These are phyloP conservation scores for Neckera pumila DNA, from an alignment of 225 moss, liverwort and hornwort species.

Conservation along the genomic window DNA sequence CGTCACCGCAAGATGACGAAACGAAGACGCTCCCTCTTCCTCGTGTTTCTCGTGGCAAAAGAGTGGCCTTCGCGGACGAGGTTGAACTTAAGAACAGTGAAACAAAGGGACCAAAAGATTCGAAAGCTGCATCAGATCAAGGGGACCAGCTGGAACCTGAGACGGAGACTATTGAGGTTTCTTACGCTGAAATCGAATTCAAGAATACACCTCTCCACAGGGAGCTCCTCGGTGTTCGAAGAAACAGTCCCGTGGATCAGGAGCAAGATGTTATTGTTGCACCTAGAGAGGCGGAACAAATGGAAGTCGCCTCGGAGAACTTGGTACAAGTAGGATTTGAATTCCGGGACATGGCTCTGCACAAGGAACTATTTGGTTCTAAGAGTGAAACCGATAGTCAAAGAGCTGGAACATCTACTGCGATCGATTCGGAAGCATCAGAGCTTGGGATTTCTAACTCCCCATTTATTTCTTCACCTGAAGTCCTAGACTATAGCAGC, in stretches of 20 bases:
- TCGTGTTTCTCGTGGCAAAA: not conserved
- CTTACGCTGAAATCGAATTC: conserved; percentile 25
- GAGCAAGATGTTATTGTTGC: not conserved
- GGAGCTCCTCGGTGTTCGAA: conserved; percentile 22
- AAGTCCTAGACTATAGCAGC: not conserved
- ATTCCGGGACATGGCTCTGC: conserved; percentile 16
- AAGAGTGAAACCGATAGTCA: not conserved
- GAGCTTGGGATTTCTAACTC: not conserved
- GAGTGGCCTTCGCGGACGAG: conserved; percentile 2
- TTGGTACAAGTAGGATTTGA: not conserved
- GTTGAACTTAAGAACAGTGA: not conserved
- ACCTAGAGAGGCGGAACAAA: not conserved
- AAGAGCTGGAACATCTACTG: not conserved
- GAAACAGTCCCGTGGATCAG: not conserved
- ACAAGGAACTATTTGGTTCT: conserved; percentile 29
- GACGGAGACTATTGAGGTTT: not conserved
- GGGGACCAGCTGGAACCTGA: not conserved
- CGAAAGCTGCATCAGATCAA: not conserved
- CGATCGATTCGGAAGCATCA: not conserved
- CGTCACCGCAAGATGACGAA: not conserved
- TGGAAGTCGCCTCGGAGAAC: not conserved
- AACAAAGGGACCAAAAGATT: no score
- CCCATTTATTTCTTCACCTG: not conserved
- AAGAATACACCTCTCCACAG: conserved; percentile 18
- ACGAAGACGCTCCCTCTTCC: not conserved